phyloP scores from a whole-genome alignment of 495 filamentous ascomycete species.

The Lasiosphaeria hispida region DNA sequence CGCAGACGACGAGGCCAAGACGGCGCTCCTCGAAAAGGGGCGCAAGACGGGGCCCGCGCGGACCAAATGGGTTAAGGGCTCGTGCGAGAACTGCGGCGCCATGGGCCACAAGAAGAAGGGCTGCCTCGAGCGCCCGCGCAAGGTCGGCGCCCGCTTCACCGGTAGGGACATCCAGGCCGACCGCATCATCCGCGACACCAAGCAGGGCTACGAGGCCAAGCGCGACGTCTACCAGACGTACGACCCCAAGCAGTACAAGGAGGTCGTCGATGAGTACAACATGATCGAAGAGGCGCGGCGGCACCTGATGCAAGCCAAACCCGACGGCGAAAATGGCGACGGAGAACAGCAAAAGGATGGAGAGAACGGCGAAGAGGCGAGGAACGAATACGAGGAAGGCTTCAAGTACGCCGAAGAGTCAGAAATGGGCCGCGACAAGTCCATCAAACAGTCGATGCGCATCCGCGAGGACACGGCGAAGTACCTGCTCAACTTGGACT shows the following conservation, averaged over 20 bases:
- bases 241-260: constrained; percentile 79
- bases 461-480: constrained; percentile 98
- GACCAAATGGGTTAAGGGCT: constrained; percentile 96
- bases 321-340: background rate
- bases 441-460: constrained; percentile 79
- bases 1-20: constrained; percentile 57
- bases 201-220: constrained; percentile 96
- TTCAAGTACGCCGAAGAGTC: constrained; percentile 89
- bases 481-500: constrained; percentile 89
- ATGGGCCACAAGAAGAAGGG: constrained; percentile 96
- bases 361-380: constrained; percentile 50
- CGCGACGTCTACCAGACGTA: constrained; percentile 97
- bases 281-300: constrained; percentile 79
- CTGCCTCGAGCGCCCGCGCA: constrained; percentile 84
- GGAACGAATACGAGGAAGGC: constrained; percentile 40
- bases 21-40: constrained; percentile 54
- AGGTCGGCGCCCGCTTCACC: constrained; percentile 88
- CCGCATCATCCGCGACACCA: constrained; percentile 79
- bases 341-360: constrained; percentile 7
- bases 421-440: constrained; percentile 93
- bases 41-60: constrained; percentile 77
- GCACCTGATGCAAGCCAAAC: constrained; percentile 30
- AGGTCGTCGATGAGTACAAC: constrained; percentile 84
- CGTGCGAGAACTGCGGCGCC: constrained; percentile 96
- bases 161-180: constrained; percentile 92